Conservation (phyloP, 352 stramenopile species). For the Elongisporangium anandrum region DNA sequence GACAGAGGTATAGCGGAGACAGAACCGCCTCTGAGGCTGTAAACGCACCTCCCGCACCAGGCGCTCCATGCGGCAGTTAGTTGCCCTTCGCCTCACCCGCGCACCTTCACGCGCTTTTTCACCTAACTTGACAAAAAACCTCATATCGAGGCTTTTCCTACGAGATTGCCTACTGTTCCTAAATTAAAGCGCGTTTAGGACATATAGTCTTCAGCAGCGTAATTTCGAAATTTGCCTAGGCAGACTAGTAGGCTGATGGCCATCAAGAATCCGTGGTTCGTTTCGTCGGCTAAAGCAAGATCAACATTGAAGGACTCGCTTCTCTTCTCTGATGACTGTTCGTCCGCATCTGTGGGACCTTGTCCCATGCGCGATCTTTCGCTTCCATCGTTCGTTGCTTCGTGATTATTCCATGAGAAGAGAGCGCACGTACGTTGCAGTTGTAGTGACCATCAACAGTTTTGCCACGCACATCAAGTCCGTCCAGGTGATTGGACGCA, state of each 20-base stretch:
- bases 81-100: background rate
- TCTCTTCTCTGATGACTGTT: background rate
- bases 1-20: background rate
- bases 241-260: too few relatives aligned
- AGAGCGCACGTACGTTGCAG: too few relatives aligned
- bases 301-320: too few relatives aligned
- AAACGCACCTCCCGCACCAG: constrained; percentile 13
- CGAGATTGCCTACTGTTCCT: too few relatives aligned
- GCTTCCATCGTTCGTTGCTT: background rate
- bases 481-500: too few relatives aligned
- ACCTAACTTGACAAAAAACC: background rate
- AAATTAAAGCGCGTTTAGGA: background rate
- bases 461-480: too few relatives aligned
- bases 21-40: background rate
- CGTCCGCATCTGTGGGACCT: background rate
- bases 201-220: too few relatives aligned
- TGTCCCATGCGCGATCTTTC: background rate
- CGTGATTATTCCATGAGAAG: too few relatives aligned
- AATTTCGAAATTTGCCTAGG: too few relatives aligned
- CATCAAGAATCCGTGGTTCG: too few relatives aligned
- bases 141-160: background rate
- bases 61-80: constrained; percentile 11
- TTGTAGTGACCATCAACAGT: too few relatives aligned
- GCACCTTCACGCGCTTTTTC: background rate
- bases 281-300: too few relatives aligned